Conservation (phyloP, 106 monocot species). For the Dendrobium nobile region DNA sequence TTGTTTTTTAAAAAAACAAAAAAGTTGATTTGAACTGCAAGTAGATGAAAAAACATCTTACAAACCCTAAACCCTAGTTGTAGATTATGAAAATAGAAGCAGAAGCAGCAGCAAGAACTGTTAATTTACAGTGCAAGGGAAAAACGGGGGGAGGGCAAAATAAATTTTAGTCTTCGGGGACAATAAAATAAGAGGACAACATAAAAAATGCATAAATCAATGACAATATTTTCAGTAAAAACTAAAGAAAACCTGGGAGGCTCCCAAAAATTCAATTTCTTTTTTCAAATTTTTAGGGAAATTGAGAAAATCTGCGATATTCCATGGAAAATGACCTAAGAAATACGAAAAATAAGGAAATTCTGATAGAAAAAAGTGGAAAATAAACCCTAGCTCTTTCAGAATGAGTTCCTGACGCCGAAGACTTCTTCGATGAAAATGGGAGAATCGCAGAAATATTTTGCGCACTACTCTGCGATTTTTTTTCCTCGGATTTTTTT, state of each 20-base stretch:
- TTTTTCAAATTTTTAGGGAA: slow-evolving; percentile 24
- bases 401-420: slow-evolving; percentile 2
- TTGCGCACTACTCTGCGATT: slow-evolving; percentile 9
- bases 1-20: not conserved
- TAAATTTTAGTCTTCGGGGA: not conserved
- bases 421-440: slow-evolving; percentile 19
- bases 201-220: slow-evolving; percentile 14
- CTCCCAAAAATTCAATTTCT: slow-evolving; percentile 16
- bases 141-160: not conserved
- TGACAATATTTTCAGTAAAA: slow-evolving; percentile 20
- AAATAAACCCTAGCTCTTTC: slow-evolving; percentile 4
- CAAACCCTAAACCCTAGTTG: slow-evolving; percentile 5
- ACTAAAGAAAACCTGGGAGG: slow-evolving; percentile 17
- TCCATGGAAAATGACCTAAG: slow-evolving; percentile 9
- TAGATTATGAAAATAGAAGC: slow-evolving; percentile 2
- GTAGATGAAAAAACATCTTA: not conserved
- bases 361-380: slow-evolving; percentile 6
- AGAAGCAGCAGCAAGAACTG: slow-evolving; percentile 8
- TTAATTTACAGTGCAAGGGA: slow-evolving; percentile 18
- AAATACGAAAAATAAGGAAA: slow-evolving; percentile 21
- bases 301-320: slow-evolving; percentile 20
- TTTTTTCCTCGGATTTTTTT: slow-evolving; percentile 1
- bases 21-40: not conserved
- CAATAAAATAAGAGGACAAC: slow-evolving; percentile 7
- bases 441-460: slow-evolving; percentile 27